Conservation (phyloP, 2,329 filamentous ascomycete species). For the Cladosporium phlei region DNA sequence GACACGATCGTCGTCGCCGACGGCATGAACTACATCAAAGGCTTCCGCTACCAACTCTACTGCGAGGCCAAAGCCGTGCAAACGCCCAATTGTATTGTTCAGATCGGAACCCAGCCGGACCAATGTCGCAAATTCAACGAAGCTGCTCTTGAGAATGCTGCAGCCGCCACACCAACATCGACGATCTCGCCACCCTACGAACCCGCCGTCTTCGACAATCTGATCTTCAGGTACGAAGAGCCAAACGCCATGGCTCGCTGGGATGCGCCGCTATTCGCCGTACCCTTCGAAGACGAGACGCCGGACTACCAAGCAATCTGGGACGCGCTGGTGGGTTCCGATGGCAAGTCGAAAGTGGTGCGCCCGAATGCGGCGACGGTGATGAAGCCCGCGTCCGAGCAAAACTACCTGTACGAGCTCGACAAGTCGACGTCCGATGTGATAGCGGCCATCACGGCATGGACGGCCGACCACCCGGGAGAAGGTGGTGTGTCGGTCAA, state of each 20-base stretch:
- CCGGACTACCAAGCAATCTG: slow-evolving; percentile 67
- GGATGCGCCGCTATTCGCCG: slow-evolving; percentile 77
- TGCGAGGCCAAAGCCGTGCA: slow-evolving; percentile 77
- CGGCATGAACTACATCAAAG: slow-evolving; percentile 82
- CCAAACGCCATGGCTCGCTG: slow-evolving; percentile 79
- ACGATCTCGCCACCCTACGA: slow-evolving; percentile 44
- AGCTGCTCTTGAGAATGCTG: slow-evolving; percentile 33
- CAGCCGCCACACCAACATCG: slow-evolving; percentile 34
- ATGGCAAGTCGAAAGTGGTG: slow-evolving; percentile 62
- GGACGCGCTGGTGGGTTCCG: slow-evolving; percentile 61
- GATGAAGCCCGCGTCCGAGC: slow-evolving; percentile 56
- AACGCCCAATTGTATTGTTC: slow-evolving; percentile 70
- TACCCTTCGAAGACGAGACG: slow-evolving; percentile 69
- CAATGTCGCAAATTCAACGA: slow-evolving; percentile 60
- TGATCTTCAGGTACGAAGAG: slow-evolving; percentile 79
- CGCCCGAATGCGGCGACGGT: slow-evolving; percentile 73
- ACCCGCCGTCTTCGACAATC: slow-evolving; percentile 67
- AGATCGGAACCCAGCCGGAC: slow-evolving; percentile 53
- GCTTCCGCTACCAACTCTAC: slow-evolving; percentile 79
- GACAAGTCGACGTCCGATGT: slow-evolving; percentile 76
- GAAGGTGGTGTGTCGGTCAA: slow-evolving; percentile 58
- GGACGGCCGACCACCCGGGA: slow-evolving; percentile 59
- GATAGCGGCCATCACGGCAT: slow-evolving; percentile 63
- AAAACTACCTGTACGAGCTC: slow-evolving; percentile 74
- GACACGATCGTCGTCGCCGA: slow-evolving; percentile 76